Conservation (phyloP, 441 rosid species). For the Rhodomyrtus psidioides region DNA sequence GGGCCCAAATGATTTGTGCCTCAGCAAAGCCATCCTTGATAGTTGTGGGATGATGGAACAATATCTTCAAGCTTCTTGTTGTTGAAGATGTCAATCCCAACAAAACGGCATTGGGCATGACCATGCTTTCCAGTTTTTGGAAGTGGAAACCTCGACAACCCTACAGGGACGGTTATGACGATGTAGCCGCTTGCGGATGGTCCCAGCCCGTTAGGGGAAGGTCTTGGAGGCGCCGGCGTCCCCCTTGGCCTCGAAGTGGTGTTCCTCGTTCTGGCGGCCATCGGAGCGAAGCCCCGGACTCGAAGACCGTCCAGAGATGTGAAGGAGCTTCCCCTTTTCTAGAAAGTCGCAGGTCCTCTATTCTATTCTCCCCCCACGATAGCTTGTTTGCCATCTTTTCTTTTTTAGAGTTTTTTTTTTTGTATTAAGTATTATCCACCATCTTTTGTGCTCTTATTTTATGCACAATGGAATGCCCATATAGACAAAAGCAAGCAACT, state of each 20-base stretch:
- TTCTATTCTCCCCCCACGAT: too few relatives aligned
- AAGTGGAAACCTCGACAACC: conserved; percentile 3
- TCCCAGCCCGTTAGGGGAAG: conserved; percentile 10
- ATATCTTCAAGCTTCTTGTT: conserved; percentile 1
- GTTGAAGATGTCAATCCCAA: background rate
- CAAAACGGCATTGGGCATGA: conserved; percentile 1
- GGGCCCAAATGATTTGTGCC: too few relatives aligned
- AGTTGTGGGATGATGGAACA: background rate
- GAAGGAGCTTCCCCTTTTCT: background rate
- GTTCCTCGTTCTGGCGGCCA: conserved; percentile 9
- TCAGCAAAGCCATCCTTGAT: conserved; percentile 3
- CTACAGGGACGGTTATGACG: conserved; percentile 14
- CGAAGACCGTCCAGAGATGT: background rate
- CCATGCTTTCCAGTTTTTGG: conserved; percentile 1
- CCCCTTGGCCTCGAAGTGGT: conserved; percentile 13
- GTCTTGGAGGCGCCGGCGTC: conserved; percentile 15
- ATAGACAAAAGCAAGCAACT: too few relatives aligned
- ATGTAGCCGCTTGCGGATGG: conserved; percentile 16
- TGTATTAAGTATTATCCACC: too few relatives aligned
- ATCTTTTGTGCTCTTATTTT: too few relatives aligned
- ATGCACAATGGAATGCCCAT: too few relatives aligned
- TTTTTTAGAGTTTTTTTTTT: too few relatives aligned
- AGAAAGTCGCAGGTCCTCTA: background rate
- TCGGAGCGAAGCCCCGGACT: background rate
- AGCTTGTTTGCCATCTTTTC: too few relatives aligned